A percentile compares a stretch with the other conserved stretches of the same genome.
Evolutionary conservation across 2,329 filamentous ascomycete species (phyloP).

Genomic region (Penicillium sp.): DNA sequence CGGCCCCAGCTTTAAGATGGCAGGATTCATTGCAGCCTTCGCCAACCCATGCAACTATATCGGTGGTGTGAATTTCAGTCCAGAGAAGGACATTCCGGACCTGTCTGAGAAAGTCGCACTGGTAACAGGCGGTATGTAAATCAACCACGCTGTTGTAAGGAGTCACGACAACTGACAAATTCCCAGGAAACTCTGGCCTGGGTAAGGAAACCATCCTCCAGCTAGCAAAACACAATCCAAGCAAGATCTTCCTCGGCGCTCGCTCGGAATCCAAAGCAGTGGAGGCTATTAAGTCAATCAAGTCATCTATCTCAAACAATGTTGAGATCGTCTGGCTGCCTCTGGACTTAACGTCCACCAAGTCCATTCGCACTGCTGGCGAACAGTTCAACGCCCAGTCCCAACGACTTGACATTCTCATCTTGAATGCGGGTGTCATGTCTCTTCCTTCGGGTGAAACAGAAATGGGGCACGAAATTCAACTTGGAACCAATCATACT

Average conservation of each 20-base stretch:
- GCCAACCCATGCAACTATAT: constrained; percentile 28
- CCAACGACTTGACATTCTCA: constrained; percentile 43
- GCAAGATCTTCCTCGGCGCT: constrained; percentile 47
- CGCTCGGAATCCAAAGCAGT: constrained; percentile 34
- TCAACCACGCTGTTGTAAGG: constrained; percentile 32
- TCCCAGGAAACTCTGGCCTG: constrained; percentile 54
- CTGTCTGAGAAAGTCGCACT: constrained; percentile 43
- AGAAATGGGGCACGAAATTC: constrained; percentile 46
- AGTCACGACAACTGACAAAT: constrained; percentile 16
- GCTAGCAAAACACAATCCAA: constrained; percentile 51
- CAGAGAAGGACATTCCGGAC: constrained; percentile 43
- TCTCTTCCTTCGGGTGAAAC: constrained; percentile 43
- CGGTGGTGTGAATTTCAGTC: constrained; percentile 36
- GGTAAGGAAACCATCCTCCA: constrained; percentile 52
- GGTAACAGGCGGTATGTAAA: constrained; percentile 43
- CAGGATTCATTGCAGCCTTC: constrained; percentile 22
- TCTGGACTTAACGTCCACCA: constrained; percentile 54
- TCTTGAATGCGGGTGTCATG: constrained; percentile 54
- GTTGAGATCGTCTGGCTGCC: constrained; percentile 32
- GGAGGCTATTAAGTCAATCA: constrained; percentile 31
- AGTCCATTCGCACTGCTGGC: constrained; percentile 49
- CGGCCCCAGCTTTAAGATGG: constrained; percentile 17
- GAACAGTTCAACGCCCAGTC: constrained; percentile 36
- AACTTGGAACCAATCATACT: constrained; percentile 49
- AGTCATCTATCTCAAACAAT: constrained; percentile 21